Percentiles rank a stretch among this genome's conserved stretches.
These are phyloP conservation scores for Herpotrichia juniperi DNA, from an alignment of 2,329 filamentous ascomycete species.

Conservation along the genomic window DNA sequence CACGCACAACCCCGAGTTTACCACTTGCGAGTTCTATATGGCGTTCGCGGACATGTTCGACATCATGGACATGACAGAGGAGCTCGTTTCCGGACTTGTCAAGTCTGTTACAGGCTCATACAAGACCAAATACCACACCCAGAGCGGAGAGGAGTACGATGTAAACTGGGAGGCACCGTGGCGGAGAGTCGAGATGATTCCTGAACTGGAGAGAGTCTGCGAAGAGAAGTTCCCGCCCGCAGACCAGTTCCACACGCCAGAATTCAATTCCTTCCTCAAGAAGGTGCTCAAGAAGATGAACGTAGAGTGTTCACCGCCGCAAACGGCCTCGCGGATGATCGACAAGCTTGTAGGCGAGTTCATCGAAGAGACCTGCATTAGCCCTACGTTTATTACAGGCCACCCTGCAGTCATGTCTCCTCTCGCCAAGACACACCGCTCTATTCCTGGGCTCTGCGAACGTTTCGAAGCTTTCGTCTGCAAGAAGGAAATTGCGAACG, in stretches of 20 bases:
- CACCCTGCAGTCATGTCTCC: constrained; percentile 90
- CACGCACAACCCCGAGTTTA: constrained; percentile 99
- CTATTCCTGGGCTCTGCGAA: constrained; percentile 86
- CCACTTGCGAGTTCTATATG: constrained; percentile 96
- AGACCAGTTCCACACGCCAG: constrained; percentile 85
- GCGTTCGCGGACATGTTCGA: constrained; percentile 79
- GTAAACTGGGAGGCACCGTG: constrained; percentile 98
- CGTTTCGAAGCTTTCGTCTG: constrained; percentile 97
- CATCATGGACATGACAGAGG: constrained; percentile 88
- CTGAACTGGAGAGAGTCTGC: constrained; percentile 83
- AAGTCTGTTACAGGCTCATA: constrained; percentile 87
- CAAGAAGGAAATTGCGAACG: constrained; percentile 84
- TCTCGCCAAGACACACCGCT: constrained; percentile 92
- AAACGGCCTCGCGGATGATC: constrained; percentile 94
- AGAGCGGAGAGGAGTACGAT: constrained; percentile 82
- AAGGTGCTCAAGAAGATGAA: constrained; percentile 83
- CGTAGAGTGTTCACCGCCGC: constrained; percentile 85
- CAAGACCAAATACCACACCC: constrained; percentile 83
- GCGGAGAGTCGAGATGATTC: constrained; percentile 95
- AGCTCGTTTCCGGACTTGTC: constrained; percentile 87
- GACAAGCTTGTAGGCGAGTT: constrained; percentile 91
- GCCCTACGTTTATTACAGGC: constrained; percentile 90
- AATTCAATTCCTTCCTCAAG: constrained; percentile 84
- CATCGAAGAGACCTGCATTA: constrained; percentile 91
- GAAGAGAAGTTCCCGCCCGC: constrained; percentile 93